These are phyloP conservation scores for Dioscorea dumetorum DNA, from an alignment of 106 monocot genomes.

Conservation along the genomic window DNA sequence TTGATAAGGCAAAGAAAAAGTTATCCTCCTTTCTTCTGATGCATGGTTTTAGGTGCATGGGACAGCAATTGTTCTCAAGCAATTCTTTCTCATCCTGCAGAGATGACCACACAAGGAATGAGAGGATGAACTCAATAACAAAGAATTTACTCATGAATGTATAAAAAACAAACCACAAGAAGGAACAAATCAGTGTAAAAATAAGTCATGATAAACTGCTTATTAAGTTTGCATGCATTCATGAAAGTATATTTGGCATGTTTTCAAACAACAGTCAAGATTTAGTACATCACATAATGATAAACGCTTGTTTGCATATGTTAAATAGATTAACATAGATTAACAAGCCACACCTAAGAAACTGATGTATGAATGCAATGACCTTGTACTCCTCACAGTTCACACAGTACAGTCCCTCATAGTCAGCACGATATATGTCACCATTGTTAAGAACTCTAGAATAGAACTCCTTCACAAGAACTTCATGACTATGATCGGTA, in stretches of 20 bases:
- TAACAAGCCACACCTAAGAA: background rate
- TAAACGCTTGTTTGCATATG: background rate
- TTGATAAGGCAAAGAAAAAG: slow-evolving; percentile 95
- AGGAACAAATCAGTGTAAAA: too few species aligned
- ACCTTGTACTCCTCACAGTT: slow-evolving; percentile 99
- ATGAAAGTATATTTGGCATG: too few species aligned
- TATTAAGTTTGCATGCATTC: too few species aligned
- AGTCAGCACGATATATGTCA: slow-evolving; percentile 90
- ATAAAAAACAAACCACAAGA: too few species aligned
- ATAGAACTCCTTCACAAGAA: slow-evolving; percentile 88
- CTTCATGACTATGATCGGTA: slow-evolving; percentile 72
- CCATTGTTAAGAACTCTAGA: slow-evolving; percentile 72
- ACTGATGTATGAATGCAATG: background rate
- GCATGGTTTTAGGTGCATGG: slow-evolving; percentile 91
- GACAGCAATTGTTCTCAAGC: slow-evolving; percentile 78
- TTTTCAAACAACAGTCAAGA: too few species aligned
- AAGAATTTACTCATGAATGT: too few species aligned
- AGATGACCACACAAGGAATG: too few species aligned
- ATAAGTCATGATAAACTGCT: too few species aligned
- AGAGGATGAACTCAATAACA: too few species aligned
- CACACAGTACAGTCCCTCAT: slow-evolving; percentile 93
- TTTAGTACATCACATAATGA: too few species aligned
- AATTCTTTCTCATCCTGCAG: slow-evolving; percentile 95
- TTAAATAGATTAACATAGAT: background rate
- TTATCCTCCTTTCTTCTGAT: slow-evolving; percentile 81